These are phyloP conservation scores for Diaporthe nobilis DNA, from an alignment of 2,329 filamentous ascomycete genomes.

Conservation along the genomic window DNA sequence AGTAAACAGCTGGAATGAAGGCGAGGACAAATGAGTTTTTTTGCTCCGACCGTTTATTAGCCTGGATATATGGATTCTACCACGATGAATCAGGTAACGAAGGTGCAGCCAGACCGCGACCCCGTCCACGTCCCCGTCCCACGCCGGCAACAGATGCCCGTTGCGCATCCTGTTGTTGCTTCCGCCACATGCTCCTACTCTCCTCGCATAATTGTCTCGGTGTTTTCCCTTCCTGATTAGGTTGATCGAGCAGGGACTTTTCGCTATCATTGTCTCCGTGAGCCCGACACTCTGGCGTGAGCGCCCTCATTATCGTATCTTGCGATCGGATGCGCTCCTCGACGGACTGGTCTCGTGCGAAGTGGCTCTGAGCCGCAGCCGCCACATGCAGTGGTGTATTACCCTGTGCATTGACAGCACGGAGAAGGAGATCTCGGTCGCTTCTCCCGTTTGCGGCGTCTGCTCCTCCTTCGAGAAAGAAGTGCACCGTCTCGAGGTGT, in stretches of 20 bases:
- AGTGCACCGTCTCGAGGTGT: slow-evolving; percentile 42
- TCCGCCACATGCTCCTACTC: neutral
- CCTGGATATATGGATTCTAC: neutral
- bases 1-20: too few species aligned
- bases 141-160: neutral
- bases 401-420: neutral
- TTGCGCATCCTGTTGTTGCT: neutral
- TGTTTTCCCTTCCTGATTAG: neutral
- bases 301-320: neutral
- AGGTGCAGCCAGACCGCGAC: neutral
- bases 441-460: neutral
- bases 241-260: neutral
- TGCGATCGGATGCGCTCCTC: neutral
- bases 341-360: neutral
- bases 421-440: neutral
- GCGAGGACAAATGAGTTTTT: too few species aligned
- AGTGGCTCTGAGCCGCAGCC: neutral
- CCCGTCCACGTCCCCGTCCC: neutral
- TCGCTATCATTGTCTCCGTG: neutral
- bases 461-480: slow-evolving; percentile 42
- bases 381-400: neutral
- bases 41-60: too few species aligned
- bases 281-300: neutral
- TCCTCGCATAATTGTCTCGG: slow-evolving; percentile 10
- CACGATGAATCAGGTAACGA: neutral